Base-by-base conservation (phyloP, 208 protist species). In the Naegleria fowleri region DNA sequence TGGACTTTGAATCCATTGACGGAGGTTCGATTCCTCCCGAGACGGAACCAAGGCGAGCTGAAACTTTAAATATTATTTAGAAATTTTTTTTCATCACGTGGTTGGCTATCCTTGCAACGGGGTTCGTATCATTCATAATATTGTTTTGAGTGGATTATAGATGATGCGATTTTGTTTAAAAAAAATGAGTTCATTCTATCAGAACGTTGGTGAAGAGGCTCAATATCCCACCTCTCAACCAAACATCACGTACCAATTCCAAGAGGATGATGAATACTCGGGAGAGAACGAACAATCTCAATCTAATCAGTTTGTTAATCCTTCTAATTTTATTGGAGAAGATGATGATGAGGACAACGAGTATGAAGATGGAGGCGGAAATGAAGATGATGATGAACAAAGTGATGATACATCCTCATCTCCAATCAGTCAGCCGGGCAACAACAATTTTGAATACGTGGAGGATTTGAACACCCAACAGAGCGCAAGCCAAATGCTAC, bases 341-440 rank as follows among this genome's bases (percentile, higher is more conserved):
- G 67, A 79, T 79, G 67, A 79, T 79, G 67, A 79, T 79, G 29
- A 79, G 9, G 67, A 79, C 36, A n/a, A 79, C n/a, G 29, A 79
- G 9, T 36, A 79, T 36, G 29, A 79, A n/a, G 58, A 76, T n/a
- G 58, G 22, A 29, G n/a, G n/a, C n/a, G n/a, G n/a, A n/a, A n/a
- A n/a, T 7, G 43, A 9, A 48, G 0, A 36, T 25, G n/a, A 79
- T 36, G 67, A 79, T 79, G 67, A 36, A 25, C 29, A 36, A 79
- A 79, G 16, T 1, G 29, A 79, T 79, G 25, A n/a, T 16, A 5
- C 13, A 75, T 36, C 67, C 7, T 79, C 67, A 36, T 25, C 13
- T 36, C 6, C 13, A 36, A 36, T n/a, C 36, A 36, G 16, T 7
- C 19, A 13, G 4, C 16, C 5, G 25, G 29, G 67, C 7, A 36